Evolutionary conservation across 306 rosid genomes (phyloP).

Genomic region (Trichosanthes cucumerina): DNA sequence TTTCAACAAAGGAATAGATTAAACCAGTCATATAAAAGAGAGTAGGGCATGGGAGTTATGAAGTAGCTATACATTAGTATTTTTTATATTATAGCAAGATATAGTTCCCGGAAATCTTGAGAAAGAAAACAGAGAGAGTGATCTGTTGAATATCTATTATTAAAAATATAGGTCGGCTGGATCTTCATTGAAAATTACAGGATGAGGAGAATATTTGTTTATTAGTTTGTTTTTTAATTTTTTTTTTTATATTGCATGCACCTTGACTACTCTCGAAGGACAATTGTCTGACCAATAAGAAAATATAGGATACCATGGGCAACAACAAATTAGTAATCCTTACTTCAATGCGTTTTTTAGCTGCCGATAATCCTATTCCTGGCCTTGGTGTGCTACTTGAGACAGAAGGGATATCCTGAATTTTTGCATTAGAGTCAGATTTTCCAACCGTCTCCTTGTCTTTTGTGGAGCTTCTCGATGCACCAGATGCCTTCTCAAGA

Average conservation of each 20-base stretch:
- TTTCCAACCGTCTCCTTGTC: constrained; percentile 35
- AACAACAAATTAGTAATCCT: neutral
- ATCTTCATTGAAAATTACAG: neutral
- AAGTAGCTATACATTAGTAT: neutral
- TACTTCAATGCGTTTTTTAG: constrained; percentile 43
- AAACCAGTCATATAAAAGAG: neutral
- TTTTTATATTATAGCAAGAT: neutral
- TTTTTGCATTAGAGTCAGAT: constrained; percentile 32
- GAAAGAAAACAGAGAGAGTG: neutral
- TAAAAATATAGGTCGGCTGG: neutral
- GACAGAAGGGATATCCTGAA: constrained; percentile 23
- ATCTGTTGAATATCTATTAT: neutral
- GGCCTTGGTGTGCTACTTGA: constrained; percentile 29
- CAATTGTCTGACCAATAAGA: neutral
- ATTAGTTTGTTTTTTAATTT: too few relatives aligned
- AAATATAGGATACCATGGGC: neutral
- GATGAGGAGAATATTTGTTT: neutral
- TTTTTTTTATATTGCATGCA: neutral
- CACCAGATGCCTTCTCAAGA: constrained; percentile 53
- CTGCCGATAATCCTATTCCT: constrained; percentile 26
- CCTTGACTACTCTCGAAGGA: neutral
- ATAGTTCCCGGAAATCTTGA: neutral
- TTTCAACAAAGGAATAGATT: neutral
- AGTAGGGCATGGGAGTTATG: neutral
- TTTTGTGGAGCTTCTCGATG: constrained; percentile 32